Evolutionary conservation across 495 filamentous ascomycete species (phyloP), one percentile per base, ranked within the genome.

Genomic region (Hypoxylon trugodes): DNA sequence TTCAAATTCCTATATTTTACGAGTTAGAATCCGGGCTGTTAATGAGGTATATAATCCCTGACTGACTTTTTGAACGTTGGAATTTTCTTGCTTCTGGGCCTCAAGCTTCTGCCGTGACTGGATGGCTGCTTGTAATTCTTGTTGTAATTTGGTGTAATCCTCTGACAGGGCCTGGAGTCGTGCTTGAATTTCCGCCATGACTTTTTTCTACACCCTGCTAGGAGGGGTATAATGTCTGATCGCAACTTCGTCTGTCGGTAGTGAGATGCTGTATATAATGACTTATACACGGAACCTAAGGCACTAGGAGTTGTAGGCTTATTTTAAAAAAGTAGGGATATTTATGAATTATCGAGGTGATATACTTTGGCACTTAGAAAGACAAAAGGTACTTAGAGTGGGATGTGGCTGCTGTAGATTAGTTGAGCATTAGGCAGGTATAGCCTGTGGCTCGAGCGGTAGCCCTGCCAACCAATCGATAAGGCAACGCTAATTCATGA

Each of bases 11-110:
- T 92, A 53, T 58, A 16, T 25, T 41, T 40, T 37, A 45, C 70
- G 52, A 74, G 65, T 30, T 57, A 15, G 42, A 28, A 4, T 12
- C 15, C n/a, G n/a, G n/a, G 38, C 12, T 2, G 40, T 5, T 4
- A 3, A 26, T 35, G 37, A 13, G 24, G n/a, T 7, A 21, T 41
- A 38, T 32, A 8, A 30, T 25, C 12, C n/a, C 9, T 26, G 21
- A 37, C 67, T 61, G 33, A 91, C 90, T 75, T 90, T 90, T 72
- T 96, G 87, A 1, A 98, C 95, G 18, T 88, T 87, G 43, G 87
- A 77, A 73, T 97, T 98, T 74, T 98, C 95, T 72, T 96, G 90
- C 64, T 90, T 87, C 75, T 98, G 95, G 21, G 91, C 91, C 74
- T 97, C 94, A 36, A 98, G 88, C 74, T 89, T 93, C 76, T 98